phyloP scores from a whole-genome alignment of 1,284 basidiomycete genomes.

The Peniophora sp. region DNA sequence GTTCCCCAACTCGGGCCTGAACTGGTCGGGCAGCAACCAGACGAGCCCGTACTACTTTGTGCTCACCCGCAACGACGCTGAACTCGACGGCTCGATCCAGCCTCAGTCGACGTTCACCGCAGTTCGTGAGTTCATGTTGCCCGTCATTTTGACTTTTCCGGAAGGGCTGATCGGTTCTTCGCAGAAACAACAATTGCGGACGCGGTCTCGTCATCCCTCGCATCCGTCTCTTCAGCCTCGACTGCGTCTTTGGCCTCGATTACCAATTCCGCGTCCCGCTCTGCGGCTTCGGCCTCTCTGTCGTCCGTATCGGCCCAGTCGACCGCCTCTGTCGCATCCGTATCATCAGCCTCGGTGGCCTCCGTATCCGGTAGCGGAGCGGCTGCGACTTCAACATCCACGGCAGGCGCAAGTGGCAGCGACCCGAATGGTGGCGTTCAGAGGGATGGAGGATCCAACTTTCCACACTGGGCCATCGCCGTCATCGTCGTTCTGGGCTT shows the following conservation, averaged over 20 bases:
- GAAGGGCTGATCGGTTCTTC: slow-evolving; percentile 8
- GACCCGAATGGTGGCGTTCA: slow-evolving; percentile 37
- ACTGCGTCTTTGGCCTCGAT: slow-evolving; percentile 24
- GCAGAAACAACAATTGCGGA: slow-evolving; percentile 68
- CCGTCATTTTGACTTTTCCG: not conserved
- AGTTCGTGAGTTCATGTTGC: slow-evolving; percentile 51
- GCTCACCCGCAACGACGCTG: slow-evolving; percentile 44
- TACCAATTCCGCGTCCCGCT: slow-evolving; percentile 15
- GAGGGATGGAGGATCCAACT: slow-evolving; percentile 28
- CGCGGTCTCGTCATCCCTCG: slow-evolving; percentile 34
- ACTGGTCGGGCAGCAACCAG: slow-evolving; percentile 44
- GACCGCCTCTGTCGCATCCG: slow-evolving; percentile 15
- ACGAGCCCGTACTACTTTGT: slow-evolving; percentile 69
- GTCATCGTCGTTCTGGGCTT: slow-evolving; percentile 78
- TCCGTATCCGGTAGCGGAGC: slow-evolving; percentile 1
- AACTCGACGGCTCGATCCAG: slow-evolving; percentile 44
- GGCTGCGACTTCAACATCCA: not conserved
- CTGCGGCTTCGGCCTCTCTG: no score
- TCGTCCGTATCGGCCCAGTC: slow-evolving; percentile 16
- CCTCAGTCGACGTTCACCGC: slow-evolving; percentile 67
- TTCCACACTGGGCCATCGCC: slow-evolving; percentile 85
- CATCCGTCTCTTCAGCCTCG: slow-evolving; percentile 26
- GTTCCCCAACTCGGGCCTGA: slow-evolving; percentile 50
- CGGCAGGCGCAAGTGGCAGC: not conserved
- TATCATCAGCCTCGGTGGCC: slow-evolving; percentile 3